phyloP scores from a whole-genome alignment of 345 rosid species.

The Eucalyptus microcorys region DNA sequence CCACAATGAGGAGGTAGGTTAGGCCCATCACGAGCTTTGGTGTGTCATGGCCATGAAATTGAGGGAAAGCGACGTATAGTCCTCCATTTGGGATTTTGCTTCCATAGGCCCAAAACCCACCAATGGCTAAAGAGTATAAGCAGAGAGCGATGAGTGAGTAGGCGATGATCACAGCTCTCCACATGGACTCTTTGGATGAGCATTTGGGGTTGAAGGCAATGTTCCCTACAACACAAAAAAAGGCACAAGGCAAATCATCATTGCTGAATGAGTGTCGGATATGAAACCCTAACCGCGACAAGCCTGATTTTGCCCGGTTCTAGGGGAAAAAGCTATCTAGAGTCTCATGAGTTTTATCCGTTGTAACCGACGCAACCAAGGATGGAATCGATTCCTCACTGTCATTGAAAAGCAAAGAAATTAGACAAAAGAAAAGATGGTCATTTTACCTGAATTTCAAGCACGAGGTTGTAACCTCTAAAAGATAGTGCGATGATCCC shows the following conservation, averaged over 20 bases:
- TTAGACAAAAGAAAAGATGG: not conserved
- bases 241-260: not conserved
- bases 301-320: not conserved
- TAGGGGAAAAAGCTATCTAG: no score
- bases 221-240: slow-evolving; percentile 25
- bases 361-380: no score
- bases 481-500: slow-evolving; percentile 30
- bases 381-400: not conserved
- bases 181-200: slow-evolving; percentile 22
- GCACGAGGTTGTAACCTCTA: slow-evolving; percentile 48
- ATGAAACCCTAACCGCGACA: not conserved
- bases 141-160: slow-evolving; percentile 20
- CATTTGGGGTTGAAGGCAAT: slow-evolving; percentile 18
- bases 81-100: slow-evolving; percentile 20
- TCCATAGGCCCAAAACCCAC: slow-evolving; percentile 53
- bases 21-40: slow-evolving; percentile 6
- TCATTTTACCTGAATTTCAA: slow-evolving; percentile 41
- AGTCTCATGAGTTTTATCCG: not conserved
- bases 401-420: not conserved
- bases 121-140: slow-evolving; percentile 20
- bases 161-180: slow-evolving; percentile 32
- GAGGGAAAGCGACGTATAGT: slow-evolving; percentile 3
- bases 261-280: not conserved
- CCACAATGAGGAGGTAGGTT: slow-evolving; percentile 3
- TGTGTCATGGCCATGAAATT: not conserved